These are phyloP conservation scores for Saturnispora quitensis DNA, from an alignment of 805 yeast genomes.

Conservation along the genomic window DNA sequence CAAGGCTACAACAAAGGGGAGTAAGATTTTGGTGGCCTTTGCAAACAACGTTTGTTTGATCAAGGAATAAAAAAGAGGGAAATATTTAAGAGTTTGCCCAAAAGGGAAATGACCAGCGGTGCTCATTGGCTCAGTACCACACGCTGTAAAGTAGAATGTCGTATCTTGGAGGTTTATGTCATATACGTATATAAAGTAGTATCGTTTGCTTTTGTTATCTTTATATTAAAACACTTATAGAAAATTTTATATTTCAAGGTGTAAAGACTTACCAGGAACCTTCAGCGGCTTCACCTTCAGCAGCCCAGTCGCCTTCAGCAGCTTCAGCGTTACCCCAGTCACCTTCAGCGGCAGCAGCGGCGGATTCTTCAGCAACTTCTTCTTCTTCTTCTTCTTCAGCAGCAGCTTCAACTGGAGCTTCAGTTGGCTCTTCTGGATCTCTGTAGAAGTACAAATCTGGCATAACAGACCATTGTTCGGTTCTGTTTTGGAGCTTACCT, in stretches of 20 bases:
- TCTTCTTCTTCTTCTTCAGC: conserved; percentile 56
- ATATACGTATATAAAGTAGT: background rate
- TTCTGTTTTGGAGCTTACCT: conserved; percentile 94
- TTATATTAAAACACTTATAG: conserved; percentile 8
- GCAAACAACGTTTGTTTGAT: background rate
- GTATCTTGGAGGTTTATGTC: no score
- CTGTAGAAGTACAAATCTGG: conserved; percentile 99
- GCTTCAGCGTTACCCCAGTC: conserved; percentile 30
- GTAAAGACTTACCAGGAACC: conserved; percentile 24
- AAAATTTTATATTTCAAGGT: conserved; percentile 2
- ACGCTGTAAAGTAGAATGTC: background rate
- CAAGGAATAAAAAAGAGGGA: background rate
- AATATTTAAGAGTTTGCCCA: background rate
- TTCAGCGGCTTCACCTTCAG: conserved; percentile 32
- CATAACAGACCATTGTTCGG: conserved; percentile 97
- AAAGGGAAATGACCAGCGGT: background rate
- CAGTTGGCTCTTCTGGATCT: conserved; percentile 99
- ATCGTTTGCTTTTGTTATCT: conserved; percentile 1
- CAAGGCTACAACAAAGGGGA: background rate
- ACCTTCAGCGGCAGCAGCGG: conserved; percentile 39
- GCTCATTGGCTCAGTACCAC: background rate
- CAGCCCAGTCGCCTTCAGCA: conserved; percentile 45
- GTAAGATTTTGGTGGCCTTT: background rate
- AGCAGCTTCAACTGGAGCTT: conserved; percentile 53
- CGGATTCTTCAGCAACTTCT: conserved; percentile 44